Conservation (phyloP, 805 yeast genomes). For the Candida wancherniae region DNA sequence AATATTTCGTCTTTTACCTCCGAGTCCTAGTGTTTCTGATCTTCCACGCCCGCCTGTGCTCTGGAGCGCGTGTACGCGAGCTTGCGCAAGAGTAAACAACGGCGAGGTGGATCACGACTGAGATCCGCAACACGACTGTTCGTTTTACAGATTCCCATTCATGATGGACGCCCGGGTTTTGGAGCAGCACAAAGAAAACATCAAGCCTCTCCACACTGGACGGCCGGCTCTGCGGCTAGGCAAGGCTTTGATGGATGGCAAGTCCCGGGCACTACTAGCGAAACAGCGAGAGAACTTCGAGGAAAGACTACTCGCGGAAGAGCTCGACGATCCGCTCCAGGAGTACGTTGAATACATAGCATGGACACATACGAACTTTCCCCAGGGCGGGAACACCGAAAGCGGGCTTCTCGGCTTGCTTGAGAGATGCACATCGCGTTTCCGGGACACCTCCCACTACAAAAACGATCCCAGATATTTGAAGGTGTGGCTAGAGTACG, state of each 20-base stretch:
- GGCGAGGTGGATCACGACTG: no score
- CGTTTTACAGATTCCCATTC: no score
- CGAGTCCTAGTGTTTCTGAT: no score
- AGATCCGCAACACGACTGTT: no score
- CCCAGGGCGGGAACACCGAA: slow-evolving; percentile 56
- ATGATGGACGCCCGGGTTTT: slow-evolving; percentile 20
- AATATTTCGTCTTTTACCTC: no score
- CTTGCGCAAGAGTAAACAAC: no score
- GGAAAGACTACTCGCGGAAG: slow-evolving; percentile 32
- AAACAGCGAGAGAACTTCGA: slow-evolving; percentile 36
- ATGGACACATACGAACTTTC: slow-evolving; percentile 65
- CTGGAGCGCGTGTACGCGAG: no score
- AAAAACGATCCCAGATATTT: slow-evolving; percentile 80
- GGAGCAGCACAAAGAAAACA: slow-evolving; percentile 67
- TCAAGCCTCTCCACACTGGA: slow-evolving; percentile 62
- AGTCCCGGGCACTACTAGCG: slow-evolving; percentile 3
- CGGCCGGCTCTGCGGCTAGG: slow-evolving; percentile 59
- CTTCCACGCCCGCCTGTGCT: no score
- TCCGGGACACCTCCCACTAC: slow-evolving; percentile 61
- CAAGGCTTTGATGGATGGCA: slow-evolving; percentile 29
- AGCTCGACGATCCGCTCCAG: slow-evolving; percentile 79
- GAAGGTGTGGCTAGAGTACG: slow-evolving; percentile 76
- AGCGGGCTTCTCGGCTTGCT: slow-evolving; percentile 62
- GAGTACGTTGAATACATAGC: slow-evolving; percentile 65
- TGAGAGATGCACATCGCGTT: slow-evolving; percentile 67